Conservation (phyloP, 768 basidiomycete genomes). For the Wakefieldia striispora region DNA sequence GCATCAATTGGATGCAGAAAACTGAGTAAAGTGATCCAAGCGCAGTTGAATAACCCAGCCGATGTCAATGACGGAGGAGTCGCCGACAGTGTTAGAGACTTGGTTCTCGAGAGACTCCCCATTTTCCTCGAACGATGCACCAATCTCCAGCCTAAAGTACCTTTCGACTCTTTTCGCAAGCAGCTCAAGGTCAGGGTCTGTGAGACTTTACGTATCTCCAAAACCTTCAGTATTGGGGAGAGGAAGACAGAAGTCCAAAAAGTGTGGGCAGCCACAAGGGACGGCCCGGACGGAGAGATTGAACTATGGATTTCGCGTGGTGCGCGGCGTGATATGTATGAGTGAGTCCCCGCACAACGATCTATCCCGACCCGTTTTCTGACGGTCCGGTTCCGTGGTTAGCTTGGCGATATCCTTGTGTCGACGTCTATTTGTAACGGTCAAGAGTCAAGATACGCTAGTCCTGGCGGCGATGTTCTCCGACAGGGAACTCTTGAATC, state of each 20-base stretch:
- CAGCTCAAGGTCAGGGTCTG: conserved; percentile 68
- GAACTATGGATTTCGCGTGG: conserved; percentile 71
- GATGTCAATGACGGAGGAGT: conserved; percentile 46
- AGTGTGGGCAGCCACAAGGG: conserved; percentile 63
- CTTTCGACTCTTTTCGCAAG: conserved; percentile 56
- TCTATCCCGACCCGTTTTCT: background rate
- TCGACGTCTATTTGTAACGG: conserved; percentile 67
- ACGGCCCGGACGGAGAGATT: conserved; percentile 47
- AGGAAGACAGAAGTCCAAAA: conserved; percentile 51
- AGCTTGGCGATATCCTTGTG: conserved; percentile 84
- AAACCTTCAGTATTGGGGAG: conserved; percentile 52
- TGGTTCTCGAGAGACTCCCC: conserved; percentile 76
- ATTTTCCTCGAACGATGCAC: conserved; percentile 85
- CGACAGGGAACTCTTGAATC: too few species aligned
- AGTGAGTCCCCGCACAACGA: conserved; percentile 49
- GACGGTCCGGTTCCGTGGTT: background rate
- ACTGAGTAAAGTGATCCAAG: conserved; percentile 66
- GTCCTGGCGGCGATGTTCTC: conserved; percentile 55
- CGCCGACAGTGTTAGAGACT: conserved; percentile 45
- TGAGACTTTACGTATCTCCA: conserved; percentile 57
- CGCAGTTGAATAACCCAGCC: conserved; percentile 58
- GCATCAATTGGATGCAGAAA: conserved; percentile 64
- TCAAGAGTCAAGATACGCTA: conserved; percentile 79
- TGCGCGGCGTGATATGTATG: conserved; percentile 79
- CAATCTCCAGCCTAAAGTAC: conserved; percentile 53